phyloP scores from a whole-genome alignment of 2,329 filamentous ascomycete species.

The Alternaria atra region DNA sequence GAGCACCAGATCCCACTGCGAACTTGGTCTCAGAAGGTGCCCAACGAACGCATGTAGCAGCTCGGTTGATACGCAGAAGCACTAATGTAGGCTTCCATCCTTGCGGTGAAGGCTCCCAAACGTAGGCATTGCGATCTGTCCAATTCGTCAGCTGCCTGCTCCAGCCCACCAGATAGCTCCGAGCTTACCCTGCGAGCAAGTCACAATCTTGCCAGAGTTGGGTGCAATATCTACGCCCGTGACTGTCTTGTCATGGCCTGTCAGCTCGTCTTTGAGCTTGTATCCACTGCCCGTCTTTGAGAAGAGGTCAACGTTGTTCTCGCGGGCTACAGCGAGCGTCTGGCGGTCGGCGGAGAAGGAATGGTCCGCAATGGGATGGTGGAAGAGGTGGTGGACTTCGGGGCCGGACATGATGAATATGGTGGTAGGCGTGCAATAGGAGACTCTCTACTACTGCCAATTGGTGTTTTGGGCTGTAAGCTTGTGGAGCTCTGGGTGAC shows the following conservation, averaged over 20 bases:
- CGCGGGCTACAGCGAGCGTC: conserved; percentile 88
- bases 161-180: neutral
- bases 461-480: conserved; percentile 12
- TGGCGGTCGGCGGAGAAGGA: conserved; percentile 94
- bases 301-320: conserved; percentile 91
- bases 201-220: conserved; percentile 89
- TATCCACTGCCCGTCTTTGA: conserved; percentile 75
- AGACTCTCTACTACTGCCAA: conserved; percentile 88
- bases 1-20: conserved; percentile 93
- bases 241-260: conserved; percentile 95
- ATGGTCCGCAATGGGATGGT: conserved; percentile 95
- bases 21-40: conserved; percentile 97
- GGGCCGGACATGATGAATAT: conserved; percentile 76
- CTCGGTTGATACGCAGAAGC: conserved; percentile 94
- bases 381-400: conserved; percentile 96
- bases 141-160: conserved; percentile 26
- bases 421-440: conserved; percentile 69
- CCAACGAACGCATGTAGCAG: conserved; percentile 97
- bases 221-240: conserved; percentile 97
- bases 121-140: conserved; percentile 92
- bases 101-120: conserved; percentile 92
- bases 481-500: conserved; percentile 12
- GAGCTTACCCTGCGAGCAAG: conserved; percentile 86
- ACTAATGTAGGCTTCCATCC: conserved; percentile 98
- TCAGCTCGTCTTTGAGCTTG: conserved; percentile 88